Evolutionary conservation across 1,139 yeast genomes (phyloP), one percentile per base, ranked within the genome.

Genomic region (Yamadazyma oceani): DNA sequence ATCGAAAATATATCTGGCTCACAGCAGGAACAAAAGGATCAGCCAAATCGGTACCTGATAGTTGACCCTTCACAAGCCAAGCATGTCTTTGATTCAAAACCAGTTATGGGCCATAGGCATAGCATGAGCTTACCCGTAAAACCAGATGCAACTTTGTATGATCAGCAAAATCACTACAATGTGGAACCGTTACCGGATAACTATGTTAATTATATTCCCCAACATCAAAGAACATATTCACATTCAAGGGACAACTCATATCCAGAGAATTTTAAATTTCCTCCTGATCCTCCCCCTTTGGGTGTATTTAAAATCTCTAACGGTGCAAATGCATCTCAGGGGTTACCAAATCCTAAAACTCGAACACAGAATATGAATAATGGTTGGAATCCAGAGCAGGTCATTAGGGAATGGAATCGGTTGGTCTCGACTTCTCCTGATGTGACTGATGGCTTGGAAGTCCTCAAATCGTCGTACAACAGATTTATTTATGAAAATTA

Each of bases 221-320:
- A 23, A 5, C 13, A 14, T 15, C 17, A 31, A 14, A 22, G 12
- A 6, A 11, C 16, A n/a, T n/a, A n/a, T 15, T 15, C 14, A 5
- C 19, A 27, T 12, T 16, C 30, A 27, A 27, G 30, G 13, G 15
- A 10, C 5, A 28, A 16, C 11, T 28, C 33, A 10, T 38, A 36
- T 26, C 36, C 40, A 14, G 31, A 26, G n/a, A 27, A 31, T 26
- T 41, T 31, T 31, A 38, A 35, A 29, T 40, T 41, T 19, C 30
- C 30, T 12, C 16, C 21, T 19, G 8, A 6, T 19, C 8, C 5
- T 19, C 21, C 21, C 5, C 21, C 21, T 8, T 19, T 19, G 21
- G 21, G 21, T 8, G 21, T 19, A 5, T 19, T 24, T 12, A 24
- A 24, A 21, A 21, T 10, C 10, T 7, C 9, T 21, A 21, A 10